Conservation (phyloP, 1,284 basidiomycete species). For the Sporisorium iseilematis-ciliati region DNA sequence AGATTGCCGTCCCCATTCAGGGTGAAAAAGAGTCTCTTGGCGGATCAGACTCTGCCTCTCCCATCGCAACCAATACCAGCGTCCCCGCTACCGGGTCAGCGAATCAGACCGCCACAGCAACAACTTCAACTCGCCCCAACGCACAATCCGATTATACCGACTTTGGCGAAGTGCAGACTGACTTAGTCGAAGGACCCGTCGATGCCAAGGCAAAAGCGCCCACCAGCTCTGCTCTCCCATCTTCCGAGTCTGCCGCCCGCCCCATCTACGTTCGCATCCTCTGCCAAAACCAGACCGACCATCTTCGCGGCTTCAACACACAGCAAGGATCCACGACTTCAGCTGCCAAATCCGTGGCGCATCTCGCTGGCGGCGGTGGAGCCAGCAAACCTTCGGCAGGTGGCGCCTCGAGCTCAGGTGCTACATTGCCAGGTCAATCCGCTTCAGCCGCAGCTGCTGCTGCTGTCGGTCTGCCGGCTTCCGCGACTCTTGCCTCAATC, state of each 20-base stretch:
- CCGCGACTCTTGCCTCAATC: conserved; percentile 43
- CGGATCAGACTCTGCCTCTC: background rate
- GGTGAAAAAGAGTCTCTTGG: conserved; percentile 2
- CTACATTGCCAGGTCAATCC: conserved; percentile 6
- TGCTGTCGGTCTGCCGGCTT: conserved; percentile 33
- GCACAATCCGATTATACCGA: conserved; percentile 24
- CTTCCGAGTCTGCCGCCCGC: conserved; percentile 15
- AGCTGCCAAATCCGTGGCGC: conserved; percentile 30
- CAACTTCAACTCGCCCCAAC: background rate
- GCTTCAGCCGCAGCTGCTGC: conserved; percentile 8
- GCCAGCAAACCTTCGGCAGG: conserved; percentile 11
- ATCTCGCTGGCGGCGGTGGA: conserved; percentile 41
- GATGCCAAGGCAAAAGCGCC: conserved; percentile 14
- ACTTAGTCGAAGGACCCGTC: conserved; percentile 21
- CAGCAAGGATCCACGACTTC: conserved; percentile 18
- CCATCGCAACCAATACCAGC: background rate
- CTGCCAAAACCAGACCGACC: conserved; percentile 60
- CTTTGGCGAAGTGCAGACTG: conserved; percentile 38
- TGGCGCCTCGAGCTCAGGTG: conserved; percentile 11
- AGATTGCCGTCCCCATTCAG: conserved; percentile 66
- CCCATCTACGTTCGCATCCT: conserved; percentile 55
- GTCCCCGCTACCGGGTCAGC: background rate
- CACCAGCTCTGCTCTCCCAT: background rate
- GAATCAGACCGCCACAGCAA: background rate
- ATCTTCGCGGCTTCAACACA: conserved; percentile 43